Evolutionary conservation across 345 rosid genomes (phyloP), one percentile per base, ranked within the genome.

Genomic region (Dimocarpus longan): DNA sequence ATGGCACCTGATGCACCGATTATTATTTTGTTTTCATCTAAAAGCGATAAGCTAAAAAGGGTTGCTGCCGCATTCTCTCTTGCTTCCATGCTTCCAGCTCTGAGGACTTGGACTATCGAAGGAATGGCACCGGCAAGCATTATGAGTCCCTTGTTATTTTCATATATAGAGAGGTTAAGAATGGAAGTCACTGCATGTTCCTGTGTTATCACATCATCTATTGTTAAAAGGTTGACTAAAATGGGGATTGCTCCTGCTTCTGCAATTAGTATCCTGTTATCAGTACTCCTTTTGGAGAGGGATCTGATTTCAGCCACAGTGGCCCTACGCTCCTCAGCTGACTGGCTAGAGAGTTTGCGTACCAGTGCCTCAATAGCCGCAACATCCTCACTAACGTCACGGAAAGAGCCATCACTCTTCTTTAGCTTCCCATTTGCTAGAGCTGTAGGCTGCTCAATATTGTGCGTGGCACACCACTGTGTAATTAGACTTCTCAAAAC

Each of bases 1-100:
- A 93, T 91, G 0, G 99, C 98, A 46, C 98, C 98, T 0, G 95
- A 90, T 32, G 95, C 92, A 9, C 99, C 99, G 5, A 94, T 96
- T 52, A 90, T 90, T 68, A 93, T 92, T 77, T 94, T 94, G 91
- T 93, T 96, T 87, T 96, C 97, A 69, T 93, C 98, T 40, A 89
- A 91, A 16, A 94, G 88, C 11, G 98, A 93, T 79, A 96, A 87
- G 85, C 98, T 94, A 77, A 96, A 96, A 67, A 94, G 91, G 59
- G 99, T 93, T 7, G 99, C 98, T 43, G 99, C 98, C 0, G 98
- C 97, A 66, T 94, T 96, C 82, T 96, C 98, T 85, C 86, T 90
- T 37, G 98, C 97, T 86, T 94, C 95, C 86, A 89, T 87, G 79
- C 89, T 91, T 79, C 99, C 98, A 8, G 91, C 91, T 83, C 93